These are phyloP conservation scores for Gracilaria gracilis DNA, from an alignment of 23 red algal species.

Conservation along the genomic window DNA sequence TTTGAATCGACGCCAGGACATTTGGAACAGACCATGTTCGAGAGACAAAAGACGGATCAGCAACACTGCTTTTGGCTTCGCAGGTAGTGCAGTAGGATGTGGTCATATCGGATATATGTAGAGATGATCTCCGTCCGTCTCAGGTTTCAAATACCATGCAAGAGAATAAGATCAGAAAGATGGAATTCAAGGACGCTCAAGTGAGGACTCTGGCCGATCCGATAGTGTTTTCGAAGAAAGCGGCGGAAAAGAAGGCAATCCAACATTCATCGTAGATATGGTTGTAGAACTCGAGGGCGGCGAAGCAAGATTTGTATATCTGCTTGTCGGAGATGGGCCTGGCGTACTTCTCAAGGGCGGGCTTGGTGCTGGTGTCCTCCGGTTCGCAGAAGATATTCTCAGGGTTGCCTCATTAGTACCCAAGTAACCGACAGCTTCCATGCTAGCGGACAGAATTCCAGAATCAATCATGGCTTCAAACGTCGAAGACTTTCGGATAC, in stretches of 20 bases:
- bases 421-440: conserved; percentile 66
- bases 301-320: not conserved
- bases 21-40: too few species aligned
- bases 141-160: too few species aligned
- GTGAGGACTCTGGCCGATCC: not conserved
- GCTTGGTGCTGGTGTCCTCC: not conserved
- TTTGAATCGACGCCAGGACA: too few species aligned
- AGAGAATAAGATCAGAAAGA: too few species aligned
- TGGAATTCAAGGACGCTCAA: not conserved
- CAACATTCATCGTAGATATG: not conserved
- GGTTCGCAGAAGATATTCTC: not conserved
- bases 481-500: conserved; percentile 43
- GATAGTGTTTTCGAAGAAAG: not conserved
- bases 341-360: not conserved
- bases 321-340: not conserved
- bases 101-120: too few species aligned
- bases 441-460: conserved; percentile 66
- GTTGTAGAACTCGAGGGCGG: not conserved
- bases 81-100: too few species aligned
- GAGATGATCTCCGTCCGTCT: too few species aligned
- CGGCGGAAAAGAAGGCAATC: not conserved
- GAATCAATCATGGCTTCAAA: conserved; percentile 68
- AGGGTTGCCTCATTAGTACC: conserved; percentile 23
- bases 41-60: too few species aligned
- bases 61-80: too few species aligned